These are phyloP conservation scores for Epichloe brachyelytri DNA, from an alignment of 2,329 filamentous ascomycete genomes.

Conservation along the genomic window DNA sequence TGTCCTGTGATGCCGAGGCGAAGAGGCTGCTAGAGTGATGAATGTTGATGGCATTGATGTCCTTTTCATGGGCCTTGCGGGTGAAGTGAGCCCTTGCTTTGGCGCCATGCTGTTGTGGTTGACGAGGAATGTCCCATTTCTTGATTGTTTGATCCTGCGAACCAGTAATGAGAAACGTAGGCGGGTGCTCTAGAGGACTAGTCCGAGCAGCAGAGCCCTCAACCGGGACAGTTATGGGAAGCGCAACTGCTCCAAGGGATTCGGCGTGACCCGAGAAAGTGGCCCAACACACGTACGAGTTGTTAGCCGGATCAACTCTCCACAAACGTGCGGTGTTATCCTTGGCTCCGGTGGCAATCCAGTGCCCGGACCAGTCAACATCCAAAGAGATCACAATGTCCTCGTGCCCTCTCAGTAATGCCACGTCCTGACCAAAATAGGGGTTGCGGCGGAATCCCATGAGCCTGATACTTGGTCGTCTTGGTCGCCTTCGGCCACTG, in stretches of 20 bases:
- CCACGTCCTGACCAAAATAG: conserved; percentile 85
- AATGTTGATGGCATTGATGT: conserved; percentile 89
- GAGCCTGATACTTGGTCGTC: conserved; percentile 11
- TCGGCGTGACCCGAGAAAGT: conserved; percentile 87
- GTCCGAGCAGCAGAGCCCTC: conserved; percentile 56
- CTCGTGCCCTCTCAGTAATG: conserved; percentile 74
- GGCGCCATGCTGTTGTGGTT: conserved; percentile 28
- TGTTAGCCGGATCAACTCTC: conserved; percentile 65
- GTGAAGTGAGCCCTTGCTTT: conserved; percentile 64
- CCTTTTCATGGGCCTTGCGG: conserved; percentile 93
- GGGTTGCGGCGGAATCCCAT: conserved; percentile 15
- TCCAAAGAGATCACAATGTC: conserved; percentile 94
- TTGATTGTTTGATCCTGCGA: conserved; percentile 95
- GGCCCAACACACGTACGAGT: conserved; percentile 67
- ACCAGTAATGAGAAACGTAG: conserved; percentile 75
- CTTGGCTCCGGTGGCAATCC: conserved; percentile 92
- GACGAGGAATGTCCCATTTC: conserved; percentile 68
- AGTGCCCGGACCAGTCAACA: conserved; percentile 92
- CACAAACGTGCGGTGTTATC: conserved; percentile 90
- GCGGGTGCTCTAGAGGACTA: conserved; percentile 67
- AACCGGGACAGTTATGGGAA: conserved; percentile 58
- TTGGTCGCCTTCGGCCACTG: conserved; percentile 36
- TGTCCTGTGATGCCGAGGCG: conserved; percentile 91
- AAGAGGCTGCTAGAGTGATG: conserved; percentile 67
- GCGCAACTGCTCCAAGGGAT: conserved; percentile 77